Evolutionary conservation across 2,329 filamentous ascomycete genomes (phyloP).

Genomic region (Alternaria infectoria): DNA sequence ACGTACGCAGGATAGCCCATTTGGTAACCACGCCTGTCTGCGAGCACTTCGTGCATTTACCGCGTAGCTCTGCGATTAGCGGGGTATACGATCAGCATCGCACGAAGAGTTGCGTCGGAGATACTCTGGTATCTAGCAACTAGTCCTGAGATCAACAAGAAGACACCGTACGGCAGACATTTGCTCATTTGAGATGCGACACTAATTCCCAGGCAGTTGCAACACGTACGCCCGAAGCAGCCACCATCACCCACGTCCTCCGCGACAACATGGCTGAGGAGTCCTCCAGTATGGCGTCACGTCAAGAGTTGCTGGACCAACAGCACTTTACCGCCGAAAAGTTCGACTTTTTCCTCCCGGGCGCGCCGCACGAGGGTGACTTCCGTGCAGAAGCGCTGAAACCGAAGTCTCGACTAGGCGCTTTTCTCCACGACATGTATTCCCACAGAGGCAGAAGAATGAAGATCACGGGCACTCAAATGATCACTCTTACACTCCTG

Average conservation of each 20-base stretch:
- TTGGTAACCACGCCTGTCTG: background rate
- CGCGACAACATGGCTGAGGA: background rate
- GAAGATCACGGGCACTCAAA: background rate
- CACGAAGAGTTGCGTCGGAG: background rate
- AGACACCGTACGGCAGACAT: background rate
- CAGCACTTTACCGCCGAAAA: background rate
- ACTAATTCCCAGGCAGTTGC: background rate
- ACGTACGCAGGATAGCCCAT: background rate
- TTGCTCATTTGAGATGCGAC: background rate
- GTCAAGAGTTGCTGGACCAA: background rate
- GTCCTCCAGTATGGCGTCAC: background rate
- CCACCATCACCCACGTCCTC: background rate
- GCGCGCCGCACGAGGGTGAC: background rate
- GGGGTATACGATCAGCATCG: background rate
- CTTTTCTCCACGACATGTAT: background rate
- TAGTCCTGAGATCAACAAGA: background rate
- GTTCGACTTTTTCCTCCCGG: background rate
- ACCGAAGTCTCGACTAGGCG: background rate
- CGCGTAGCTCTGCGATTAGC: background rate
- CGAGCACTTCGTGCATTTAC: background rate
- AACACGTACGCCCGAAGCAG: background rate
- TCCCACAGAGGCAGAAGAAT: background rate
- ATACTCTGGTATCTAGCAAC: background rate
- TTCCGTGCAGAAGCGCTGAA: background rate
- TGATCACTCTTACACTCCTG: background rate